These are phyloP conservation scores for Camellia granthamiana DNA, from an alignment of 148 eudicot genomes.

Conservation along the genomic window DNA sequence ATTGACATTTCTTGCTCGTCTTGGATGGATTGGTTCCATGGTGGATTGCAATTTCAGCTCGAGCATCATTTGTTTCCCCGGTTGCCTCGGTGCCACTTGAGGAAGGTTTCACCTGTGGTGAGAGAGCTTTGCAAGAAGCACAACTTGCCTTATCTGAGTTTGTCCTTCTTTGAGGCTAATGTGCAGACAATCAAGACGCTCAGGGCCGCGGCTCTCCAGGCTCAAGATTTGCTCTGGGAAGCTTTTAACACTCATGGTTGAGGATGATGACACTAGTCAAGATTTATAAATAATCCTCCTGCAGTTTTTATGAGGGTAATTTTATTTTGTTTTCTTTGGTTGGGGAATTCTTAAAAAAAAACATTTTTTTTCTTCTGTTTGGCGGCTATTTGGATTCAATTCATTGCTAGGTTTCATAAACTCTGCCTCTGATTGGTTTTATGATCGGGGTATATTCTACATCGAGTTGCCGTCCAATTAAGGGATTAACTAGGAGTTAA, in stretches of 20 bases:
- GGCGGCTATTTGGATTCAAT: not conserved
- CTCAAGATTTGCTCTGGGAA: conserved; percentile 57
- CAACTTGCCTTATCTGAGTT: conserved; percentile 54
- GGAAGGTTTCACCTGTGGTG: conserved; percentile 51
- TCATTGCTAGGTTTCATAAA: not conserved
- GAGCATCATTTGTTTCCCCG: conserved; percentile 73
- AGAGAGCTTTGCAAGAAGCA: conserved; percentile 66
- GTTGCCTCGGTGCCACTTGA: conserved; percentile 52
- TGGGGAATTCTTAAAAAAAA: not conserved
- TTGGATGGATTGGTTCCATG: conserved; percentile 64
- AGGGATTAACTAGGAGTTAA: not conserved
- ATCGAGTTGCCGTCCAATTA: not conserved
- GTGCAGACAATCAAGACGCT: conserved; percentile 38
- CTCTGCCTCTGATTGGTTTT: not conserved
- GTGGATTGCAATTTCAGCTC: conserved; percentile 65
- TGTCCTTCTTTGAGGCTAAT: conserved; percentile 59
- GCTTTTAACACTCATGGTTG: conserved; percentile 65
- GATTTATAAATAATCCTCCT: no score
- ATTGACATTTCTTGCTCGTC: conserved; percentile 42
- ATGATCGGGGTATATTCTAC: not conserved
- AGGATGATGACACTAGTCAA: not conserved
- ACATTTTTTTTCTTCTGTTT: not conserved
- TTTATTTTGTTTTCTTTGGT: not conserved
- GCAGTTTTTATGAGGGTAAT: not conserved
- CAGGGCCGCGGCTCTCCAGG: conserved; percentile 52